These are phyloP conservation scores for Macadamia integrifolia DNA, from an alignment of 164 flowering plant genomes.

Conservation along the genomic window DNA sequence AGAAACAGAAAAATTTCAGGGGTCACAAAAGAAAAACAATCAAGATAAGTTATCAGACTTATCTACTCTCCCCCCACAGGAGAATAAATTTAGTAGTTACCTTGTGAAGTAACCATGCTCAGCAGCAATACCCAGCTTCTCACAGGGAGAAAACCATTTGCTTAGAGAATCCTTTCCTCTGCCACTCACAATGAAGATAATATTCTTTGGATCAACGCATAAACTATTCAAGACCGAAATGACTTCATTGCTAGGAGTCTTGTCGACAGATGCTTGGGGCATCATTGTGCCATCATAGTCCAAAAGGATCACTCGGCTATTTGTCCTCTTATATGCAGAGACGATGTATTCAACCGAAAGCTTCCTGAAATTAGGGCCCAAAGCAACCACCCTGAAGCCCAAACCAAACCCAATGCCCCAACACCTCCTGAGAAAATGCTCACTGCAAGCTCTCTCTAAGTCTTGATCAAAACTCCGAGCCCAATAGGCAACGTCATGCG, in stretches of 20 bases:
- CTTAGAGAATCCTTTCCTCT: conserved; percentile 1
- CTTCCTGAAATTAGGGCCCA: conserved; percentile 1
- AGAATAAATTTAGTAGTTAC: not conserved
- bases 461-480: conserved; percentile 1
- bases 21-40: not conserved
- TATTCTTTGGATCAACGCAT: not conserved
- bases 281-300: conserved; percentile 2
- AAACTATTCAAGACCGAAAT: not conserved
- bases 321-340: not conserved
- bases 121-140: not conserved
- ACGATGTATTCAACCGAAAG: not conserved
- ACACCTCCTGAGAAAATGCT: not conserved
- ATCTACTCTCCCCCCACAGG: not conserved
- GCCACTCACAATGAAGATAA: not conserved
- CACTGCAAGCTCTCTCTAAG: not conserved
- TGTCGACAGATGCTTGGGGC: not conserved
- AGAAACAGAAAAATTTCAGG: not conserved
- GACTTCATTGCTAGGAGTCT: not conserved
- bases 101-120: conserved; percentile 3
- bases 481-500: not conserved
- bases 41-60: not conserved
- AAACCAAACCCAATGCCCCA: conserved; percentile 3
- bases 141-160: not conserved
- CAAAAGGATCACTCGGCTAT: conserved; percentile 1
- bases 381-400: not conserved